Evolutionary conservation across 345 rosid genomes (phyloP).

Genomic region (Acer saccharum): DNA sequence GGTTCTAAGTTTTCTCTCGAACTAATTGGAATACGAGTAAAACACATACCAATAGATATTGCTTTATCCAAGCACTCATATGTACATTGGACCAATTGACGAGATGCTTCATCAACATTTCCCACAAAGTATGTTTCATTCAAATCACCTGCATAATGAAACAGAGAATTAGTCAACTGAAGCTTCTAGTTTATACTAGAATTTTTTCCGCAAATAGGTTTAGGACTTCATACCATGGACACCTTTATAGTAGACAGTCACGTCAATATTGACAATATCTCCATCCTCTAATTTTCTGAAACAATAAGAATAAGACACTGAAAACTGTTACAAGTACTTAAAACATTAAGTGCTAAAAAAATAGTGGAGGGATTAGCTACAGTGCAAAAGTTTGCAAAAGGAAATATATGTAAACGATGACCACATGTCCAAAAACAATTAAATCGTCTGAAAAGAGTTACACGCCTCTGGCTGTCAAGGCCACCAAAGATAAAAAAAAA

Average conservation of each 20-base stretch:
- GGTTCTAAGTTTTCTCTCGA: background rate
- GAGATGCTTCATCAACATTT: conserved; percentile 88
- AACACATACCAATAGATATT: conserved; percentile 69
- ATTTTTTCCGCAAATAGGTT: background rate
- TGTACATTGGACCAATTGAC: conserved; percentile 77
- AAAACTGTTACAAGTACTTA: background rate
- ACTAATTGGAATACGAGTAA: background rate
- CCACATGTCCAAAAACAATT: background rate
- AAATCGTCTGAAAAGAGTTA: background rate
- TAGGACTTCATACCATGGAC: conserved; percentile 71
- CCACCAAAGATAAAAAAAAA: background rate
- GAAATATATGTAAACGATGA: background rate
- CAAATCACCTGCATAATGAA: conserved; percentile 69
- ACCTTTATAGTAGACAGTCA: conserved; percentile 86
- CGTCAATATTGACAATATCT: conserved; percentile 89
- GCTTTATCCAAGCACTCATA: conserved; percentile 96
- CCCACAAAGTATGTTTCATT: conserved; percentile 98
- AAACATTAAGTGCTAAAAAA: background rate
- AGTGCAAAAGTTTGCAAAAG: background rate
- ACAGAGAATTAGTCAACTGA: conserved; percentile 12
- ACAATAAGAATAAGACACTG: conserved; percentile 20
- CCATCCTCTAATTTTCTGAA: conserved; percentile 91
- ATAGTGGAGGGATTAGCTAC: too few species aligned
- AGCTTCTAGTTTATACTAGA: background rate
- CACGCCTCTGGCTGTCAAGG: background rate